Evolutionary conservation across 352 stramenopile species (phyloP).

Genomic region (Aphanomyces euteiches): DNA sequence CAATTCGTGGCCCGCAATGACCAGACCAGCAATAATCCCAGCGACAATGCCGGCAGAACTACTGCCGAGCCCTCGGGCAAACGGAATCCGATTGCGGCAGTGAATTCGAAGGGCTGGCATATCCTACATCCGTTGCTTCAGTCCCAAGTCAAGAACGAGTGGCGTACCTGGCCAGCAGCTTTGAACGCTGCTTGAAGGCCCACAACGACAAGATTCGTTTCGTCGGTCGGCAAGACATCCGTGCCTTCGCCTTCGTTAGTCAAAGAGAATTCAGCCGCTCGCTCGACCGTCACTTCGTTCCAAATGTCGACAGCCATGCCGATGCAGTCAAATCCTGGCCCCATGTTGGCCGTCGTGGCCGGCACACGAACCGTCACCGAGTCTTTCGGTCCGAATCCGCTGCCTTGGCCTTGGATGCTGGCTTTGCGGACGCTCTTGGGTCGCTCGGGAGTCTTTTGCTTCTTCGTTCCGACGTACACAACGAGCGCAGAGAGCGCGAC

Average conservation of each 20-base stretch:
- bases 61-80: slow-evolving; percentile 94
- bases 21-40: slow-evolving; percentile 97
- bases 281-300: slow-evolving; percentile 96
- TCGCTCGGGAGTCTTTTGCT: slow-evolving; percentile 34
- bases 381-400: slow-evolving; percentile 21
- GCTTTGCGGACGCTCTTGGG: slow-evolving; percentile 26
- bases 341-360: slow-evolving; percentile 98
- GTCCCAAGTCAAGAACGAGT: too few relatives aligned
- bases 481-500: slow-evolving; percentile 51
- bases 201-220: slow-evolving; percentile 91
- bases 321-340: slow-evolving; percentile 97
- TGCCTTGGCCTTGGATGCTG: neutral
- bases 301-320: slow-evolving; percentile 98
- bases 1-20: slow-evolving; percentile 92
- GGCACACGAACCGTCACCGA: slow-evolving; percentile 97
- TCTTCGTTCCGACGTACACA: slow-evolving; percentile 63
- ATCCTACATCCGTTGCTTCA: too few relatives aligned
- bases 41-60: slow-evolving; percentile 97
- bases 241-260: slow-evolving; percentile 96
- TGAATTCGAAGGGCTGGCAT: slow-evolving; percentile 95
- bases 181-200: slow-evolving; percentile 95
- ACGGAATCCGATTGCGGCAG: slow-evolving; percentile 97
- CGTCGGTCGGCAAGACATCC: slow-evolving; percentile 85
- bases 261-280: slow-evolving; percentile 90
- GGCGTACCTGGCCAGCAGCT: slow-evolving; percentile 79